Evolutionary conservation across 495 filamentous ascomycete species (phyloP).

Genomic region (Aspergillus kassunensis): DNA sequence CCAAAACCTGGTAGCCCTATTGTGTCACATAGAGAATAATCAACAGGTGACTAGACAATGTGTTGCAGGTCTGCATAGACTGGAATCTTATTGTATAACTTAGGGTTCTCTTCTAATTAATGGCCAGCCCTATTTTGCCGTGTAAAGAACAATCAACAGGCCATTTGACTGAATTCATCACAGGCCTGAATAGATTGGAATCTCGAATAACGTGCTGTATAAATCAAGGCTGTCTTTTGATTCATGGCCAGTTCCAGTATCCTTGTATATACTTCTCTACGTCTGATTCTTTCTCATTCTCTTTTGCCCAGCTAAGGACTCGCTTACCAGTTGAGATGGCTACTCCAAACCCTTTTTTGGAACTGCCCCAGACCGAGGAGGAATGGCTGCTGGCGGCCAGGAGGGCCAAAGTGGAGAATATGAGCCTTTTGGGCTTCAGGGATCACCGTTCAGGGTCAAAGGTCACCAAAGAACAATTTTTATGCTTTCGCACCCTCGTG

Average conservation of each 20-base stretch:
- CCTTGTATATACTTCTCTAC: background rate
- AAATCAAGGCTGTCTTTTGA: background rate
- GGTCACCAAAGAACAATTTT: background rate
- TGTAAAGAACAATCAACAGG: background rate
- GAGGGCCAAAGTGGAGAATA: background rate
- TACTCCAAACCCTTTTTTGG: background rate
- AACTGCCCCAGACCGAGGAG: background rate
- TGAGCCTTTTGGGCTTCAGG: background rate
- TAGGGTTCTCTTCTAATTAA: background rate
- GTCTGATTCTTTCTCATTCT: background rate
- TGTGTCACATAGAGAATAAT: background rate
- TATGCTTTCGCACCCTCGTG: conserved; percentile 1
- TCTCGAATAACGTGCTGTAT: background rate
- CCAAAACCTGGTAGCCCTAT: background rate
- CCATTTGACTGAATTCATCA: background rate
- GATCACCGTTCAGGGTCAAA: background rate
- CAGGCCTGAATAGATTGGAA: background rate
- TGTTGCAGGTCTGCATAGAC: background rate
- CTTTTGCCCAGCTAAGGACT: background rate
- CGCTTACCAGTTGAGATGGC: background rate
- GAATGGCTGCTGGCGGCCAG: background rate
- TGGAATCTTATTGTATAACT: background rate
- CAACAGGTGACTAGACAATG: background rate
- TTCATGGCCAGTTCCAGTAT: background rate
- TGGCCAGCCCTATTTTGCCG: background rate